Evolutionary conservation across 1,284 basidiomycete genomes (phyloP).

Genomic region (Coniferiporia sulphurascens): DNA sequence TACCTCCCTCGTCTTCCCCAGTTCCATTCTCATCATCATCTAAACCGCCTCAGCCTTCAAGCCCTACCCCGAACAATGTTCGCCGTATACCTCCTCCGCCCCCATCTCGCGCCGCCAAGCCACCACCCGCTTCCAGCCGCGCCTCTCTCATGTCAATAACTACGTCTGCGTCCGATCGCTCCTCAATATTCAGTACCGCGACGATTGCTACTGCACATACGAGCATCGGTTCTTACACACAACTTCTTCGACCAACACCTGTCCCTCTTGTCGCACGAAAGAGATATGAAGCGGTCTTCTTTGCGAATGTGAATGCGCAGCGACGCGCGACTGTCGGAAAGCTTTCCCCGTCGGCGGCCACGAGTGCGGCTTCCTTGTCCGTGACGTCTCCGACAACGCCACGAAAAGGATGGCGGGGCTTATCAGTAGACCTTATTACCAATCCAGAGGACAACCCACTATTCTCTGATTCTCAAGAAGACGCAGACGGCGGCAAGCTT

Average conservation of each 20-base stretch:
- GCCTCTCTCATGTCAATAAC: conserved; percentile 27
- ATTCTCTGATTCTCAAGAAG: conserved; percentile 27
- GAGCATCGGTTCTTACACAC: conserved; percentile 34
- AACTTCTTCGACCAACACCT: conserved; percentile 49
- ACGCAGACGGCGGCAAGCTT: conserved; percentile 39
- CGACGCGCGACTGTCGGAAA: conserved; percentile 27
- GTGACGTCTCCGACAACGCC: conserved; percentile 18
- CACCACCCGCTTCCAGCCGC: conserved; percentile 24
- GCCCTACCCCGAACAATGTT: not conserved
- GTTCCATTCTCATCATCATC: conserved; percentile 29
- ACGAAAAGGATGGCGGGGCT: conserved; percentile 61
- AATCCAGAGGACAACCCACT: conserved; percentile 33
- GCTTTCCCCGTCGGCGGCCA: conserved; percentile 22
- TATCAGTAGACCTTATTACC: conserved; percentile 68
- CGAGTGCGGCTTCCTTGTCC: conserved; percentile 32
- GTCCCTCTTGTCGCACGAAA: conserved; percentile 55
- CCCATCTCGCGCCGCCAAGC: conserved; percentile 16
- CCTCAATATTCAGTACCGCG: conserved; percentile 52
- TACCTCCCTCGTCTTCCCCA: conserved; percentile 26
- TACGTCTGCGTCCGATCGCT: conserved; percentile 50
- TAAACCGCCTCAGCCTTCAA: conserved; percentile 3
- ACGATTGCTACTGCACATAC: conserved; percentile 43
- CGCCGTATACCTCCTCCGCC: conserved; percentile 18
- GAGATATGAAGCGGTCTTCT: conserved; percentile 66
- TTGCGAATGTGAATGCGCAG: conserved; percentile 48